Evolutionary conservation across 2,329 filamentous ascomycete species (phyloP).

Genomic region (Colletotrichum nymphaeae): DNA sequence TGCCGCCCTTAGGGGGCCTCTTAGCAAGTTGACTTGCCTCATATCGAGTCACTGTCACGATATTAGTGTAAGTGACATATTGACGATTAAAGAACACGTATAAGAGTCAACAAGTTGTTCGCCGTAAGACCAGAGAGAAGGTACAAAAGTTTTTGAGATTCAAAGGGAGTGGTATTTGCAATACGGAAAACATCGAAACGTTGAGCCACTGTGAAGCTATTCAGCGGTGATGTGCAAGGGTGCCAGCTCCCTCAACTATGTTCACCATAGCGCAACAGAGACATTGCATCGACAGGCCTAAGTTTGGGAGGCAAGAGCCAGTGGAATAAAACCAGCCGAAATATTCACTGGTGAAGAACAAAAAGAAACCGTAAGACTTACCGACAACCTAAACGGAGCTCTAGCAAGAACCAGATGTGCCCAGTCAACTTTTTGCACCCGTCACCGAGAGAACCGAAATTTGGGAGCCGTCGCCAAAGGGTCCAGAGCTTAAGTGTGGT

Average conservation of each 20-base stretch:
- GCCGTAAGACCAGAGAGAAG: not conserved
- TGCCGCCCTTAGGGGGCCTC: conserved; percentile 10
- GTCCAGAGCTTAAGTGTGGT: not conserved
- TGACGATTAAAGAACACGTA: too few relatives aligned
- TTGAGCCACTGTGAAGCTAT: not conserved
- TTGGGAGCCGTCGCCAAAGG: conserved; percentile 1
- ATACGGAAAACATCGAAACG: not conserved
- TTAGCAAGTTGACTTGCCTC: conserved; percentile 24
- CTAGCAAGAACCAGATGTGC: not conserved
- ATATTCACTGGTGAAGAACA: not conserved
- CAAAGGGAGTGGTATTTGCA: not conserved
- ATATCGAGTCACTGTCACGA: not conserved
- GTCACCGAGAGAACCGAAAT: conserved; percentile 19
- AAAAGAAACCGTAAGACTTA: not conserved
- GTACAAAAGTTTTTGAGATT: not conserved
- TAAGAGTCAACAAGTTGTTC: too few relatives aligned
- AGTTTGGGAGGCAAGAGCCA: not conserved
- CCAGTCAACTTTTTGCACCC: not conserved
- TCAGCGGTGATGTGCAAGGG: not conserved
- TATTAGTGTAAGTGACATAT: not conserved
- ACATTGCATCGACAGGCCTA: not conserved
- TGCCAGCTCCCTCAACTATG: not conserved
- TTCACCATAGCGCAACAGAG: not conserved
- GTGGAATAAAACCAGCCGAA: not conserved
- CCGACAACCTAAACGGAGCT: not conserved